Evolutionary conservation across 1,284 basidiomycete genomes (phyloP), one percentile per base, ranked within the genome.

Genomic region (Porogramme epimiltina): DNA sequence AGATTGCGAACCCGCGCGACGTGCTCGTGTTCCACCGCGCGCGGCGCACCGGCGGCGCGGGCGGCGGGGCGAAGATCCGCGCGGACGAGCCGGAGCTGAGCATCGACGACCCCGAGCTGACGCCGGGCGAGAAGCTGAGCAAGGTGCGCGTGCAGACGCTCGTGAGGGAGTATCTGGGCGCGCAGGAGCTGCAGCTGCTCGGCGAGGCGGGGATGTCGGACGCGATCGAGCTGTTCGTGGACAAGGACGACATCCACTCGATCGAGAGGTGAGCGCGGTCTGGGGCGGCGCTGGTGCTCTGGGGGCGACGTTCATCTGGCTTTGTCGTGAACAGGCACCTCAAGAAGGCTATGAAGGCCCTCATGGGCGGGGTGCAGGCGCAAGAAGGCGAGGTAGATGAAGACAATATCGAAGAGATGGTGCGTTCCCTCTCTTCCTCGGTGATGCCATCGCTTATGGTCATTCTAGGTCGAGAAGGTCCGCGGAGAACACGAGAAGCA

Each of bases 1-100:
- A 82, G 20, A 84, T 99, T 15, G 97, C 96, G 10, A 99, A 99
- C 66, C 95, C 96, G 5, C 84, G 92, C 36, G 95, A 98, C 64
- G 82, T 96, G 24, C 82, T 99, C 25, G 80, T 93, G 42, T 98
- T 98, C 72, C 89, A 95, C 67, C 85, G 91, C 18, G 81, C 87
- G 42, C 95, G 91, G 70, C 89, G 87, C 64, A 63, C 73, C 23
- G 73, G 22, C 78, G 2, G 67, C 66, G 13, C 70, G 74, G 37
- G 45, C 5, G 6, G 28, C n/a, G 56, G 64, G 10, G 69, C 68
- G 20, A 87, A 85, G 60, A 81, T 86, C 23, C 69, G 75, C 15
- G 77, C 82, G 8, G 89, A 92, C 51, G 75, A 86, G 53, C 86
- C 87, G 0, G 86, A 88, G 56, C 73, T 91, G 42, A 85, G 84